Percentiles rank a stretch among this genome's conserved stretches.
phyloP scores from a whole-genome alignment of 306 rosid species.

The Malus sieversii region DNA sequence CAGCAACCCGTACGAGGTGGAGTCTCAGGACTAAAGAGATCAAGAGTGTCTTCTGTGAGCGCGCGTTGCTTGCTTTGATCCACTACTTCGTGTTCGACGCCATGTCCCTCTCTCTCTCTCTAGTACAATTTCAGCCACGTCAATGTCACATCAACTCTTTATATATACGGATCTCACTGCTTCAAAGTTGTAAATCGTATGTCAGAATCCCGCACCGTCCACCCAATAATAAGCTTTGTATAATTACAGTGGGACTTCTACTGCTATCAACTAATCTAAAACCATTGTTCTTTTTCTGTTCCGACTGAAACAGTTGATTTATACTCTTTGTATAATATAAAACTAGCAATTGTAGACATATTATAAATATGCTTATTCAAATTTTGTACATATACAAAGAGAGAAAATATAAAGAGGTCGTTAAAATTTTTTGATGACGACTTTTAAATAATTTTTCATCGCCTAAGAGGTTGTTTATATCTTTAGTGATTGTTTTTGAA shows the following conservation, averaged over 20 bases:
- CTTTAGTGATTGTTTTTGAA: no score
- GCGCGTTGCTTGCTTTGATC: not conserved
- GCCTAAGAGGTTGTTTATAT: no score
- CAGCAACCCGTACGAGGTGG: conserved; percentile 16
- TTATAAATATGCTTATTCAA: no score
- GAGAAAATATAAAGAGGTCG: no score
- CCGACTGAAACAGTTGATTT: not conserved
- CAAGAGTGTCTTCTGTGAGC: not conserved
- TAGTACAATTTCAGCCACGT: conserved; percentile 6
- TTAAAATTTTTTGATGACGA: no score
- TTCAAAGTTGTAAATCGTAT: no score
- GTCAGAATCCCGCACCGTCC: not conserved
- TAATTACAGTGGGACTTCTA: not conserved
- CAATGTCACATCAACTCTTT: conserved; percentile 6
- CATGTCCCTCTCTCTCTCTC: not conserved
- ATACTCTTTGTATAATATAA: not conserved
- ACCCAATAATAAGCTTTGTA: not conserved
- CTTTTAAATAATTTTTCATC: no score
- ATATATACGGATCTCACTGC: not conserved
- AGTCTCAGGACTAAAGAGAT: not conserved
- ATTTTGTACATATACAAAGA: no score
- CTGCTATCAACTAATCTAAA: not conserved
- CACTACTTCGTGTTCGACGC: conserved; percentile 39
- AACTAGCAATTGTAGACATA: not conserved
- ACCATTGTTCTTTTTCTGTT: not conserved